Percentiles rank a stretch among this genome's conserved stretches.
These are phyloP conservation scores for Pelargonium hybrid DNA, from an alignment of 441 rosid species.

Conservation along the genomic window DNA sequence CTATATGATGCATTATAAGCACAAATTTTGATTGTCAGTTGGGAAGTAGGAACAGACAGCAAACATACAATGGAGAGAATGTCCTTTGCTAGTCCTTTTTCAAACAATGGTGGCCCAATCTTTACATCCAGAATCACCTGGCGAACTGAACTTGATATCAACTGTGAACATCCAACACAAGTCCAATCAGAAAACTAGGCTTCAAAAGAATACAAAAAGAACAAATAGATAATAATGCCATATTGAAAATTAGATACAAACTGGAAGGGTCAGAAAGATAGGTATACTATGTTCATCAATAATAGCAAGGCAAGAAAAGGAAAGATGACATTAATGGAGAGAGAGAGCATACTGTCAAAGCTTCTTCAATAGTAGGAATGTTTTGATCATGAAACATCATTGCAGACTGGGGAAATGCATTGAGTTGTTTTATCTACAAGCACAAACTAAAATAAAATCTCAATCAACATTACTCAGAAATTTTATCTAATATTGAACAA, in stretches of 20 bases:
- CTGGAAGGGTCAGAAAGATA: background rate
- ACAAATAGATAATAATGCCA: background rate
- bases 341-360: slow-evolving; percentile 48
- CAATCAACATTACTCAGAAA: slow-evolving; percentile 25
- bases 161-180: slow-evolving; percentile 30
- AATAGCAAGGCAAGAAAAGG: slow-evolving; percentile 4
- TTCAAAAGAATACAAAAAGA: slow-evolving; percentile 12
- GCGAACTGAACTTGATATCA: slow-evolving; percentile 60
- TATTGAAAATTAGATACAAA: background rate
- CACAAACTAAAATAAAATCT: slow-evolving; percentile 28
- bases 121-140: slow-evolving; percentile 82
- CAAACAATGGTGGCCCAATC: slow-evolving; percentile 81
- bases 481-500: slow-evolving; percentile 2
- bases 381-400: slow-evolving; percentile 32
- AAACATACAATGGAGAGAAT: slow-evolving; percentile 69
- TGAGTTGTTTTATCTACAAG: slow-evolving; percentile 56
- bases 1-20: background rate
- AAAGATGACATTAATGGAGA: background rate
- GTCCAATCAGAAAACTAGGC: slow-evolving; percentile 14
- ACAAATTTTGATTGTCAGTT: slow-evolving; percentile 9
- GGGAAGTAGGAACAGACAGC: background rate
- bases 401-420: slow-evolving; percentile 27
- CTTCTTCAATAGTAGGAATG: slow-evolving; percentile 68
- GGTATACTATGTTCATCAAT: background rate
- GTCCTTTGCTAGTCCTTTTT: slow-evolving; percentile 71